These are phyloP conservation scores for Apiospora hydei DNA, from an alignment of 2,329 filamentous ascomycete genomes.

Conservation along the genomic window DNA sequence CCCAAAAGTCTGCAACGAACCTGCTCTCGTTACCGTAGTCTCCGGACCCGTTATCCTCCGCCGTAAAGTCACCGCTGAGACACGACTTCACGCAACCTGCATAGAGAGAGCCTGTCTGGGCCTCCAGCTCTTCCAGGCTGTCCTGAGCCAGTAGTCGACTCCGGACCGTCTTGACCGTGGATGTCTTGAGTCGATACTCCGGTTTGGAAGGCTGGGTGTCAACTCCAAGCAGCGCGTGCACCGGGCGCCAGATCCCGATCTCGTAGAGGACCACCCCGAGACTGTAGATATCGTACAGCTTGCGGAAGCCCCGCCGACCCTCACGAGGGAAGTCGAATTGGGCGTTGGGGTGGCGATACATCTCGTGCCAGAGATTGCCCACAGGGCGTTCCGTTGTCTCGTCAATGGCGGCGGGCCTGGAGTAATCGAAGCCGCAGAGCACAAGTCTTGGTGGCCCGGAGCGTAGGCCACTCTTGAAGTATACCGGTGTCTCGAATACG, in stretches of 20 bases:
- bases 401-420: background rate
- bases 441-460: background rate
- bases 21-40: background rate
- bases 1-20: background rate
- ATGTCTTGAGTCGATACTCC: background rate
- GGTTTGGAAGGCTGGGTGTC: too few species aligned
- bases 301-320: conserved; percentile 37
- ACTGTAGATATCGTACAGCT: conserved; percentile 55
- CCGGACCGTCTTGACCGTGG: background rate
- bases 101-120: background rate
- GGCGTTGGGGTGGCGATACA: background rate
- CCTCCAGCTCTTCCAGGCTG: background rate
- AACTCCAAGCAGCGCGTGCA: conserved; percentile 46
- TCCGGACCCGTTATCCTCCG: background rate
- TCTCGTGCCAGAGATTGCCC: background rate
- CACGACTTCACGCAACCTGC: background rate
- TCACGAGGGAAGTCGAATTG: background rate
- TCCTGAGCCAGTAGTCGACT: background rate
- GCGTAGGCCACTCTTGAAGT: background rate
- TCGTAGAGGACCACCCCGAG: conserved; percentile 58
- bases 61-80: background rate
- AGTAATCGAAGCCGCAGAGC: background rate
- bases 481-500: background rate
- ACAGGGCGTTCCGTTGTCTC: background rate
- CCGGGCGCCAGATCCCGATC: conserved; percentile 57